A percentile compares a stretch with the other conserved stretches of the same genome.
phyloP scores from a whole-genome alignment of 2,329 filamentous ascomycete species.

The Ambrosiella beaveri region DNA sequence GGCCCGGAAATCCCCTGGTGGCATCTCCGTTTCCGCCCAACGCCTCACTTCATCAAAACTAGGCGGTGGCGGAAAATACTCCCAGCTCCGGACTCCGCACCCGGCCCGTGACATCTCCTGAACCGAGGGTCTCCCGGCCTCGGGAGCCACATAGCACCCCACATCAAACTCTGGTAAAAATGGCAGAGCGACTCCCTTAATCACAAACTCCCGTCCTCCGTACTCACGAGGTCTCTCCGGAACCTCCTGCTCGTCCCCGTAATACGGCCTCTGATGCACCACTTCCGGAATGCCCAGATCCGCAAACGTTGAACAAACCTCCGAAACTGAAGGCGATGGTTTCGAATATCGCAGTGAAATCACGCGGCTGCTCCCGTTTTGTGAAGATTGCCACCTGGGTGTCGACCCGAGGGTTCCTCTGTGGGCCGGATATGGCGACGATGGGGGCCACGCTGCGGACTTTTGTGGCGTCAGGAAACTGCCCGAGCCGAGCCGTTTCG shows the following conservation, averaged over 20 bases:
- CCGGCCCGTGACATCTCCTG: slow-evolving; percentile 13
- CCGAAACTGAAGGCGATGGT: slow-evolving; percentile 17
- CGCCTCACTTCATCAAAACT: slow-evolving; percentile 46
- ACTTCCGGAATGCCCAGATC: slow-evolving; percentile 36
- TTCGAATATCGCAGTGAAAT: background rate
- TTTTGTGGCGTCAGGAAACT: background rate
- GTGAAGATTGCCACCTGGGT: background rate
- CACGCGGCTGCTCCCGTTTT: no score
- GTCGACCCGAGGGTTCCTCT: background rate
- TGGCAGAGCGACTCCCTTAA: slow-evolving; percentile 57
- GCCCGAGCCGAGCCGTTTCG: background rate
- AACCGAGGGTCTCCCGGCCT: background rate
- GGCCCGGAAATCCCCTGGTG: background rate
- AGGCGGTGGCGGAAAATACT: slow-evolving; percentile 55
- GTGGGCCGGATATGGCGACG: background rate
- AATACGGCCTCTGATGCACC: slow-evolving; percentile 73
- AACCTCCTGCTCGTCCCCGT: slow-evolving; percentile 69
- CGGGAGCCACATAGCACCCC: slow-evolving; percentile 28
- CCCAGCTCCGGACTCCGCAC: slow-evolving; percentile 46
- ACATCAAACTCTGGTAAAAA: slow-evolving; percentile 55
- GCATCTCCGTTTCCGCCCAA: slow-evolving; percentile 32
- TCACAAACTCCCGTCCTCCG: slow-evolving; percentile 67
- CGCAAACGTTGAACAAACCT: slow-evolving; percentile 14
- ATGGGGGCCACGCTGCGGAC: background rate
- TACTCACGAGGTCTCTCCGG: slow-evolving; percentile 65